These are phyloP conservation scores for Tulasnella sp. DNA, from an alignment of 768 basidiomycete species.

Conservation along the genomic window DNA sequence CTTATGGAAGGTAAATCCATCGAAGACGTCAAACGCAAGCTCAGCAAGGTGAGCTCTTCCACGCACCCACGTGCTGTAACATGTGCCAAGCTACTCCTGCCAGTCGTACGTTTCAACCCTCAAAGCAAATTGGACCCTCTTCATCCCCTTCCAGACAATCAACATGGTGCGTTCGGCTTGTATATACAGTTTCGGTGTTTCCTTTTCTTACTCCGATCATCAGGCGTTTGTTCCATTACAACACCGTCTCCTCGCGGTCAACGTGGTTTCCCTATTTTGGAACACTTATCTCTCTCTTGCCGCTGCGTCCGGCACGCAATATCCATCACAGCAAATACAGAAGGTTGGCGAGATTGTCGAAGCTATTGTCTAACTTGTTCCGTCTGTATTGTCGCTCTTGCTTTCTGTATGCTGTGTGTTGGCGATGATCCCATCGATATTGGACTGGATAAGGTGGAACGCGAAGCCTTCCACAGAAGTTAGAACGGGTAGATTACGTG, in stretches of 20 bases:
- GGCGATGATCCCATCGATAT: no score
- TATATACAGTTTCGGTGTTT: background rate
- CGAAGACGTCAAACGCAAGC: slow-evolving; percentile 1
- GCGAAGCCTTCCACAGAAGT: no score
- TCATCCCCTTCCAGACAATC: slow-evolving; percentile 16
- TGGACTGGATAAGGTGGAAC: no score
- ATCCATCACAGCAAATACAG: background rate
- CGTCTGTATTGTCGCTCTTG: no score
- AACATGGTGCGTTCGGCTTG: slow-evolving; percentile 3
- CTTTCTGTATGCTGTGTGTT: no score
- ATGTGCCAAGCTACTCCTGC: background rate
- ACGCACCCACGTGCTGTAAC: background rate
- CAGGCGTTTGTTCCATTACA: slow-evolving; percentile 14
- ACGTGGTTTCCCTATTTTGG: slow-evolving; percentile 16
- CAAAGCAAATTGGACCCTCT: slow-evolving; percentile 16
- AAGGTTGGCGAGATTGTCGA: background rate
- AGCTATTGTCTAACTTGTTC: background rate
- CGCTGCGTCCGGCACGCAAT: background rate
- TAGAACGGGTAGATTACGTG: no score
- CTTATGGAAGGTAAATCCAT: slow-evolving; percentile 15
- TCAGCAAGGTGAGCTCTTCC: slow-evolving; percentile 7
- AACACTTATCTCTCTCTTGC: slow-evolving; percentile 17
- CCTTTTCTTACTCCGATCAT: background rate
- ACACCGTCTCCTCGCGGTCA: slow-evolving; percentile 14
- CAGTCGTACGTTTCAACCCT: slow-evolving; percentile 15